phyloP scores from a whole-genome alignment of 2,329 filamentous ascomycete genomes.

The Cercospora beticola region DNA sequence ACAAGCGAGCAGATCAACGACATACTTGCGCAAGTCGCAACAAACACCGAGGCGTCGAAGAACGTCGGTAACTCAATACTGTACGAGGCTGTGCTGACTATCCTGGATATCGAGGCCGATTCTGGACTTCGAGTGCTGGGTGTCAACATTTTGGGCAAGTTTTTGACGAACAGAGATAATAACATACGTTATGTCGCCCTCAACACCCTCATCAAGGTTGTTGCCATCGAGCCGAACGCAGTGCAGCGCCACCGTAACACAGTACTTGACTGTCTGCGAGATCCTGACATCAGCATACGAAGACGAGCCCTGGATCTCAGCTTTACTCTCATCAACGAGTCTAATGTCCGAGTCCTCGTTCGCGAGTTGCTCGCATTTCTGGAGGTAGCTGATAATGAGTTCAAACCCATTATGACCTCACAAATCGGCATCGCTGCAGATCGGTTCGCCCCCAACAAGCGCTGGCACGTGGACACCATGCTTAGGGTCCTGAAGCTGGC shows the following conservation, averaged over 20 bases:
- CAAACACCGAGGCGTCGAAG: conserved; percentile 96
- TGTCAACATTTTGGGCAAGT: conserved; percentile 98
- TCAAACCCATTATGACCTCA: conserved; percentile 97
- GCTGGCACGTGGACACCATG: conserved; percentile 99
- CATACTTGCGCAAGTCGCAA: conserved; percentile 87
- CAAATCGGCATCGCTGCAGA: conserved; percentile 98
- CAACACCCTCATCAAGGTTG: conserved; percentile 96
- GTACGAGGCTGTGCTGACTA: conserved; percentile 95
- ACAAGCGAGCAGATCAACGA: conserved; percentile 98
- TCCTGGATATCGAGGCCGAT: conserved; percentile 96
- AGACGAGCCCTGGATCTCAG: conserved; percentile 93
- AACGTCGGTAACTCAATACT: conserved; percentile 98
- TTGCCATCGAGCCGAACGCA: conserved; percentile 95
- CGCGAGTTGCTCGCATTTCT: conserved; percentile 91
- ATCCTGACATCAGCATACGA: conserved; percentile 97
- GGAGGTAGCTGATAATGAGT: conserved; percentile 96
- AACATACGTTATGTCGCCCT: conserved; percentile 98
- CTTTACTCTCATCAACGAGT: conserved; percentile 96
- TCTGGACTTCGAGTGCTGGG: conserved; percentile 90
- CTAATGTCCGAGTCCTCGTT: conserved; percentile 90
- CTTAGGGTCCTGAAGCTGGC: conserved; percentile 88
- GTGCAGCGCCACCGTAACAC: conserved; percentile 97
- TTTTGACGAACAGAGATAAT: conserved; percentile 97
- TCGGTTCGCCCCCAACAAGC: conserved; percentile 91
- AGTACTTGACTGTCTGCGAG: conserved; percentile 90